phyloP scores from a whole-genome alignment of 441 rosid species.

The Francoa sonchifolia region DNA sequence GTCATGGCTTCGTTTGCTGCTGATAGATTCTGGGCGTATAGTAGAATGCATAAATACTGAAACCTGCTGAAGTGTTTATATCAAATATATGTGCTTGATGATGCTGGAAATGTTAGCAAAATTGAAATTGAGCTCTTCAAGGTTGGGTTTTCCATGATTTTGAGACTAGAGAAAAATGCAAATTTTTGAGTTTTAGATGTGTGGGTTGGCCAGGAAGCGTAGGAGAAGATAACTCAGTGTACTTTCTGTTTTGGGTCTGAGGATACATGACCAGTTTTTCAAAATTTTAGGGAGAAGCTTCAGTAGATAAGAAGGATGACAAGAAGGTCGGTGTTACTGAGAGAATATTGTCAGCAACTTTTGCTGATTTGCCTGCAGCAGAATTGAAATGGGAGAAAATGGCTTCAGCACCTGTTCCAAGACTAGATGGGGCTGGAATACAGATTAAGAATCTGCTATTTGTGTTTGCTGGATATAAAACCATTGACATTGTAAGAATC shows the following conservation, averaged over 20 bases:
- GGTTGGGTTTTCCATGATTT: too few relatives aligned
- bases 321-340: conserved; percentile 19
- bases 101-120: too few relatives aligned
- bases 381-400: conserved; percentile 77
- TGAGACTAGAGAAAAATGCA: neutral
- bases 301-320: conserved; percentile 14
- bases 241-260: conserved; percentile 3
- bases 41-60: too few relatives aligned
- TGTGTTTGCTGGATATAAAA: conserved; percentile 90
- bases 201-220: conserved; percentile 1
- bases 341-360: conserved; percentile 73
- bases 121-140: too few relatives aligned
- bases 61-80: too few relatives aligned
- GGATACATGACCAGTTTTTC: neutral
- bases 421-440: conserved; percentile 78
- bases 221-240: neutral
- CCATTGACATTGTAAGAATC: conserved; percentile 54
- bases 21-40: too few relatives aligned
- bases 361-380: conserved; percentile 80
- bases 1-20: neutral
- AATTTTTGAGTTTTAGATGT: conserved; percentile 3
- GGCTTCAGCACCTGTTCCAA: conserved; percentile 80
- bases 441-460: conserved; percentile 65
- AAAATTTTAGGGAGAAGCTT: conserved; percentile 26
- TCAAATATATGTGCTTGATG: too few relatives aligned